Evolutionary conservation across 2,329 filamentous ascomycete genomes (phyloP), one percentile per base, ranked within the genome.

Genomic region (Fusarium cyanostomum): DNA sequence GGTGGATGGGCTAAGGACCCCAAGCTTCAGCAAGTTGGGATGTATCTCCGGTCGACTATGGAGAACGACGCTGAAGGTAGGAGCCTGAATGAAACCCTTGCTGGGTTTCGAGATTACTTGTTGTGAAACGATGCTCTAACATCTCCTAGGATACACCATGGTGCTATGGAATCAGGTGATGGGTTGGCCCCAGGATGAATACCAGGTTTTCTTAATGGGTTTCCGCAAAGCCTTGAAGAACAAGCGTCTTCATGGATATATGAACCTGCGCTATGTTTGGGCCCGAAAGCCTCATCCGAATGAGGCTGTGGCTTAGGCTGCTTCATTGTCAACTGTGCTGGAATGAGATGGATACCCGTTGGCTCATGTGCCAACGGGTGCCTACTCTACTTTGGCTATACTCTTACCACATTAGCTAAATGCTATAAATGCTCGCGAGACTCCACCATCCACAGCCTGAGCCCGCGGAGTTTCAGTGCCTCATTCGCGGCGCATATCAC

Each of bases 1-100:
- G 56, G 56, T 11, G 16, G 27, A 15, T 60, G 53, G 57, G 52
- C 57, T 27, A 60, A 49, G 33, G 52, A 60, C 35, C 13, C 48
- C 21, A 52, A 49, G 2, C 52, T 53, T 11, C 24, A 31, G 10
- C 41, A 60, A 10, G 53, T 52, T 1, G 57, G 57, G 3, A 31
- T 37, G 37, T 60, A 49, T 34, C 42, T 60, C 13, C 49, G 44
- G n/a, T 31, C 54, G 12, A 60, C 57, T 8, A 49, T 60, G 57
- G 57, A 60, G 24, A 61, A 60, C n/a, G 57, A 60, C 8, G 41
- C 46, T 7, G 52, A 60, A 52, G 57, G 57, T 61, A 18, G 15
- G 26, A 10, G 6, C 13, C 8, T 11, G 8, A 16, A 38, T 15
- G 44, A 24, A n/a, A n/a, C n/a, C n/a, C n/a, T n/a, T n/a, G n/a